A percentile compares a stretch with the other conserved stretches of the same genome.
Evolutionary conservation across 2,329 filamentous ascomycete genomes (phyloP).

Genomic region (Fusarium marasasianum): DNA sequence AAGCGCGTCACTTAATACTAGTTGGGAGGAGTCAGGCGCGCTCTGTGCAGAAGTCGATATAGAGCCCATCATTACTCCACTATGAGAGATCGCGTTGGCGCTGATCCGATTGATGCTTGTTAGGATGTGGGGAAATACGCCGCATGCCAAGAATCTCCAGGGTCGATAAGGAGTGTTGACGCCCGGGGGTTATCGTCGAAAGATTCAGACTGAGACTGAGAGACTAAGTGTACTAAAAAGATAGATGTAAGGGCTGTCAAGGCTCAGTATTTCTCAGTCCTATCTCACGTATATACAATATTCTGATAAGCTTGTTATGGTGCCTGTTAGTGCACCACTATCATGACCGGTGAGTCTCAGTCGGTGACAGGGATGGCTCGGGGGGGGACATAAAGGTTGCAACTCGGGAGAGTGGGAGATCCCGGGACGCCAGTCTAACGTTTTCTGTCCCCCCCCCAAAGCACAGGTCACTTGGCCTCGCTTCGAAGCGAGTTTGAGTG

Average conservation of each 20-base stretch:
- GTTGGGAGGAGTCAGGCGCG: not conserved
- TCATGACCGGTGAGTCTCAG: not conserved
- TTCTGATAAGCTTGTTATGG: not conserved
- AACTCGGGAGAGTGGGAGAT: not conserved
- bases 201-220: too few species aligned
- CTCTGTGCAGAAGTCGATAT: not conserved
- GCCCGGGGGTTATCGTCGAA: not conserved
- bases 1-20: not conserved
- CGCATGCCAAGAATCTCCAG: not conserved
- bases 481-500: not conserved
- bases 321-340: not conserved
- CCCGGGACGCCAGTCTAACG: accelerated
- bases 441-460: not conserved
- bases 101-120: not conserved
- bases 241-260: not conserved
- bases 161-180: not conserved
- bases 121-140: not conserved
- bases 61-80: not conserved
- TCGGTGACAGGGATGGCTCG: not conserved
- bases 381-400: not conserved
- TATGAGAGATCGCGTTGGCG: not conserved
- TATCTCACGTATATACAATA: not conserved
- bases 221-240: too few species aligned
- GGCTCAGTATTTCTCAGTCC: not conserved
- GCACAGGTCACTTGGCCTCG: not conserved